Conservation (phyloP, 1,284 basidiomycete genomes). For the Filobasidium uniguttulatum region DNA sequence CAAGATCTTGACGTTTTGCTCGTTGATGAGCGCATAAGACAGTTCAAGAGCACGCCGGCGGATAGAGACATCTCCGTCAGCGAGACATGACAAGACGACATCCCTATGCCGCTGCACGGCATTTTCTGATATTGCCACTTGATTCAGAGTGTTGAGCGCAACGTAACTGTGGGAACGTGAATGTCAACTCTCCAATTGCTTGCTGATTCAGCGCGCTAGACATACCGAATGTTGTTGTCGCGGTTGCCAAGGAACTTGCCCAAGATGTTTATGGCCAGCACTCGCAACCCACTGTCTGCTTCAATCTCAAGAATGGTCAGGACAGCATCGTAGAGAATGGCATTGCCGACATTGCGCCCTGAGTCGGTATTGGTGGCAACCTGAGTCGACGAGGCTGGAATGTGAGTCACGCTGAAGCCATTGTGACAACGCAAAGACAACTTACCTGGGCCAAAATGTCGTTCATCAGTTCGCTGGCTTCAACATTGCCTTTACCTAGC, state of each 20-base stretch:
- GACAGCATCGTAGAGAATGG: constrained; percentile 96
- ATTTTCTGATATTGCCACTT: constrained; percentile 94
- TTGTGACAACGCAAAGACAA: not conserved
- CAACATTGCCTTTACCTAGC: constrained; percentile 69
- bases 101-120: constrained; percentile 96
- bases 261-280: constrained; percentile 99
- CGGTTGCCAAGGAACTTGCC: constrained; percentile 96
- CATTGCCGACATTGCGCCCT: constrained; percentile 95
- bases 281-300: constrained; percentile 84
- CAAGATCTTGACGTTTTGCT: constrained; percentile 82
- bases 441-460: constrained; percentile 87
- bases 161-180: constrained; percentile 56
- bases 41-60: constrained; percentile 89
- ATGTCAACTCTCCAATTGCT: not conserved
- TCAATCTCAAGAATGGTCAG: constrained; percentile 96
- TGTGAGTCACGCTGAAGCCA: not conserved
- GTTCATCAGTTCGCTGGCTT: constrained; percentile 93
- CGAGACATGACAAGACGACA: constrained; percentile 93
- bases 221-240: constrained; percentile 94
- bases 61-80: constrained; percentile 98
- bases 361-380: constrained; percentile 98
- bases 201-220: constrained; percentile 12
- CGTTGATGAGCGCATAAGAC: constrained; percentile 94
- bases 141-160: constrained; percentile 94
- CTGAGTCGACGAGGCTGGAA: constrained; percentile 34